Evolutionary conservation across 768 basidiomycete species (phyloP).

Genomic region (Lactarius akahatsu): DNA sequence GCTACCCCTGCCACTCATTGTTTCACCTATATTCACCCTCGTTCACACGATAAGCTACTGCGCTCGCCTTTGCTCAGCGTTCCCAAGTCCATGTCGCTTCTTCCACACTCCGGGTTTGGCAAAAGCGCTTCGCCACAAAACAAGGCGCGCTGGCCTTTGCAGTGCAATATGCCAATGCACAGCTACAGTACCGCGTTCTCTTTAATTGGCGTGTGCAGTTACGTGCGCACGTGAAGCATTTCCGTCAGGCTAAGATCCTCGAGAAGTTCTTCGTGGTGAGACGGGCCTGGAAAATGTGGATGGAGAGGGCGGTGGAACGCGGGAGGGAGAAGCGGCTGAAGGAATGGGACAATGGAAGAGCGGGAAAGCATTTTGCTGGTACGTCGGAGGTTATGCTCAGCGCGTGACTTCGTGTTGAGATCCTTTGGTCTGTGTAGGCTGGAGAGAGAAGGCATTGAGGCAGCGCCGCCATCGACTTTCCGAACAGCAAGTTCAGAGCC

Average conservation of each 20-base stretch:
- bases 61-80: slow-evolving; percentile 50
- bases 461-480: slow-evolving; percentile 25
- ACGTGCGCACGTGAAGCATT: slow-evolving; percentile 47
- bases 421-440: slow-evolving; percentile 12
- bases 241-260: slow-evolving; percentile 55
- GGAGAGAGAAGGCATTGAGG: slow-evolving; percentile 26
- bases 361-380: slow-evolving; percentile 41
- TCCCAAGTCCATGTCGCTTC: slow-evolving; percentile 42
- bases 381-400: slow-evolving; percentile 14
- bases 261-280: slow-evolving; percentile 52
- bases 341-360: slow-evolving; percentile 42
- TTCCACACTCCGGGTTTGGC: slow-evolving; percentile 48
- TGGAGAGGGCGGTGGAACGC: slow-evolving; percentile 44
- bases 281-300: slow-evolving; percentile 51
- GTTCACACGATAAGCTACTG: slow-evolving; percentile 30
- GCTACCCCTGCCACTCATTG: slow-evolving; percentile 1
- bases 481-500: slow-evolving; percentile 23
- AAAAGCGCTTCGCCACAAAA: slow-evolving; percentile 41
- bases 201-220: slow-evolving; percentile 57
- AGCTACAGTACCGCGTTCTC: slow-evolving; percentile 44
- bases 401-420: neutral
- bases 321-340: slow-evolving; percentile 46
- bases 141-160: slow-evolving; percentile 51
- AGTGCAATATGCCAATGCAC: slow-evolving; percentile 46
- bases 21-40: neutral